Evolutionary conservation across 2,329 filamentous ascomycete species (phyloP), one percentile per base, ranked within the genome.

Genomic region (Pseudogymnoascus sp.): DNA sequence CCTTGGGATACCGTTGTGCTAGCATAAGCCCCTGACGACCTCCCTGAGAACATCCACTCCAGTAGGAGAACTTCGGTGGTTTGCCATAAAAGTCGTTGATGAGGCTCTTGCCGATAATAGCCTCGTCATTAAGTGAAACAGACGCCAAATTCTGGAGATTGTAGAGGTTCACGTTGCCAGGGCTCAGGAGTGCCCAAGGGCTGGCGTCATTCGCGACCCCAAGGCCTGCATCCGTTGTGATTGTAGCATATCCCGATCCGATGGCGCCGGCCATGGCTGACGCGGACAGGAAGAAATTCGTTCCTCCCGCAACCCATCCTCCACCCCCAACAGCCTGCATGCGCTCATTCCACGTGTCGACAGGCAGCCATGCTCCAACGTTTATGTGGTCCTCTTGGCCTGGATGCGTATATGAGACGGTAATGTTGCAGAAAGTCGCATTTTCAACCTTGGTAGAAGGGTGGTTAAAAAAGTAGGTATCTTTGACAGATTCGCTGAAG

Each of bases 81-180:
- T 67, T 59, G 10, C 72, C 70, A 64, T 75, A 78, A 64, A 71
- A 78, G 16, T 70, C 67, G 22, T 72, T 65, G 5, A 69, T 70
- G 24, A 71, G 66, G 24, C 61, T 65, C 64, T 78, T 77, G 7
- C 72, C 75, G 8, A 78, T 67, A 8, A 70, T 59, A 11, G 70
- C 66, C 46, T 64, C 65, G 24, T 79, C 78, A 4, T 74, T 69
- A 8, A 78, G 38, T n/a, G 75, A 73, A 0, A 72, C 68, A 0
- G 71, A 74, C 0, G 73, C 76, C 22, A 77, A 75, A 60, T 78
- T 75, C 10, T 74, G 68, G 5, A 79, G 59, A 3, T 72, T 38
- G 38, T 64, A 63, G 2, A 60, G 37, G 43, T 70, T 68, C 4
- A 68, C 56, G 24, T 68, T 68, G 8, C 68, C 67, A 8, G 63